phyloP scores from a whole-genome alignment of 2,329 filamentous ascomycete genomes.

The Monosporascus sp. region DNA sequence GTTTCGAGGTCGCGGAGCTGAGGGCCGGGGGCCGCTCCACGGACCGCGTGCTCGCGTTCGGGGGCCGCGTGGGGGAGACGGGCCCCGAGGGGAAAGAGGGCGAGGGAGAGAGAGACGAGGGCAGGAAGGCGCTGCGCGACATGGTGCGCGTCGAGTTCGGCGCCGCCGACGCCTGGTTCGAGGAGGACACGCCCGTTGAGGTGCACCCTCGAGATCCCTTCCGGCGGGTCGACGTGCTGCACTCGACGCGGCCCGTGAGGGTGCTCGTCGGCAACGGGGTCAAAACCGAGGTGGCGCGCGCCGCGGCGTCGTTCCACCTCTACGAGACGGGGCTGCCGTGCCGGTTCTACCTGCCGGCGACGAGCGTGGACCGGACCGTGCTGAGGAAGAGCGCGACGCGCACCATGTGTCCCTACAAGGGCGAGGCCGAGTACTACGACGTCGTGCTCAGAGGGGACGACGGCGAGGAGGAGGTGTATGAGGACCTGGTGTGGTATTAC shows the following conservation, averaged over 20 bases:
- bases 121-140: constrained; percentile 15
- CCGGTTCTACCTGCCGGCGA: constrained; percentile 55
- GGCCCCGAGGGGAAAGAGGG: not conserved
- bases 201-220: constrained; percentile 64
- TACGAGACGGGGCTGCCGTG: constrained; percentile 55
- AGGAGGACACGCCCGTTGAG: constrained; percentile 55
- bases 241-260: constrained; percentile 47
- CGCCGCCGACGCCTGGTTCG: constrained; percentile 35
- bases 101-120: constrained; percentile 5
- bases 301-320: constrained; percentile 49
- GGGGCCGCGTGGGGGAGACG: not conserved
- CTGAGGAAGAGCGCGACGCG: constrained; percentile 45
- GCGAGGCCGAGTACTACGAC: constrained; percentile 57
- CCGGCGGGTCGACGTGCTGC: constrained; percentile 58
- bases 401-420: constrained; percentile 65
- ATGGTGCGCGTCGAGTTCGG: constrained; percentile 18
- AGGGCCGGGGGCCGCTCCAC: constrained; percentile 9
- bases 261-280: constrained; percentile 26
- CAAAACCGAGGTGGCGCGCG: constrained; percentile 34
- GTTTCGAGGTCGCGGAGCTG: constrained; percentile 16
- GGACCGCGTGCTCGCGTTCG: constrained; percentile 19
- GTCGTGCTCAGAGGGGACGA: constrained; percentile 33
- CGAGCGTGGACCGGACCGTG: constrained; percentile 39
- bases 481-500: constrained; percentile 61
- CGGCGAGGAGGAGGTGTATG: constrained; percentile 8